Conservation (phyloP, 768 basidiomycete species). For the Phanerochaete carnosa region DNA sequence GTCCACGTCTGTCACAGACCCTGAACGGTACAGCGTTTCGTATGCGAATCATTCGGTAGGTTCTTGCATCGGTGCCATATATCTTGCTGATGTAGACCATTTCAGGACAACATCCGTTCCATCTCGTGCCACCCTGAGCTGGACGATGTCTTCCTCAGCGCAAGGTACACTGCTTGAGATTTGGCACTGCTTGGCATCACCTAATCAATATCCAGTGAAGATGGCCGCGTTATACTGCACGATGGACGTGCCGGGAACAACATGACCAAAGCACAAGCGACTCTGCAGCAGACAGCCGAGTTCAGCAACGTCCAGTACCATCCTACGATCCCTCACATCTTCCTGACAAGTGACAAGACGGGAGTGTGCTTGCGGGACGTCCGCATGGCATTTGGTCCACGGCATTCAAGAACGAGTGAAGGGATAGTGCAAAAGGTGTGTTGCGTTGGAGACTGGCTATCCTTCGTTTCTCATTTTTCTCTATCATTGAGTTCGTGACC, state of each 20-base stretch:
- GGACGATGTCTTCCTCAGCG: conserved; percentile 68
- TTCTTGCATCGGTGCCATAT: neutral
- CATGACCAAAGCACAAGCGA: conserved; percentile 42
- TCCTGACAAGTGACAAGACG: conserved; percentile 57
- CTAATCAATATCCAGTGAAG: conserved; percentile 47
- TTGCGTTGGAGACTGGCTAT: too few relatives aligned
- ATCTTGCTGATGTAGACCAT: neutral
- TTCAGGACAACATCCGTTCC: conserved; percentile 61
- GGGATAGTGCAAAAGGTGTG: conserved; percentile 55
- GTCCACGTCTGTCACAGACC: neutral
- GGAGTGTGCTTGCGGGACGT: conserved; percentile 71
- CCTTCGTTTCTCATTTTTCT: too few relatives aligned
- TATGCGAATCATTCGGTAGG: conserved; percentile 23
- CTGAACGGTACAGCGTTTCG: conserved; percentile 1
- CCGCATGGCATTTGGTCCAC: conserved; percentile 70
- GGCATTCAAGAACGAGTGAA: conserved; percentile 36
- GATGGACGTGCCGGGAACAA: conserved; percentile 46
- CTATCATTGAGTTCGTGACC: conserved; percentile 46
- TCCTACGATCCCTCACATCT: conserved; percentile 64
- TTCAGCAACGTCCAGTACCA: conserved; percentile 67
- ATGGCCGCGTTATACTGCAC: conserved; percentile 62
- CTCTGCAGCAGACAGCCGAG: conserved; percentile 49
- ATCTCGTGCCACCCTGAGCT: conserved; percentile 64
- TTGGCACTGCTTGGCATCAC: neutral
- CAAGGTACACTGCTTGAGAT: conserved; percentile 41